A percentile compares a stretch with the other conserved stretches of the same genome.
Evolutionary conservation across 441 rosid genomes (phyloP).

Genomic region (Bocquillonia castaneifolia): DNA sequence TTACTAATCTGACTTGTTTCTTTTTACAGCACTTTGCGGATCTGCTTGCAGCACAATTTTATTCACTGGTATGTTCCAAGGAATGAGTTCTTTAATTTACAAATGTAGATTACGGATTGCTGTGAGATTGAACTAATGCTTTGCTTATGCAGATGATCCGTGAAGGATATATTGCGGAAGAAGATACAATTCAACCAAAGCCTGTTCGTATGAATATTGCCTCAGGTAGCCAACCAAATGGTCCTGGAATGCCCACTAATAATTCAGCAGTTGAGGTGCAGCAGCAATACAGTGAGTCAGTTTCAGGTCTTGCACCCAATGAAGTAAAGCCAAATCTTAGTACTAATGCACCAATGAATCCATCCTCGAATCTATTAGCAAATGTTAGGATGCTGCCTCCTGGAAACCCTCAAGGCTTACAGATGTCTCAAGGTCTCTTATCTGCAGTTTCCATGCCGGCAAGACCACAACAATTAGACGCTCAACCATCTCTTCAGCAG

Average conservation of each 20-base stretch:
- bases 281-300: conserved; percentile 60
- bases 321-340: conserved; percentile 57
- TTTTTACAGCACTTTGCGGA: conserved; percentile 77
- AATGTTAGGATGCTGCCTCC: conserved; percentile 70
- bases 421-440: conserved; percentile 67
- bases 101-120: conserved; percentile 14
- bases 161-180: conserved; percentile 60
- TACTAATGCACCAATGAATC: conserved; percentile 42
- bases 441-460: conserved; percentile 63
- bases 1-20: conserved; percentile 26
- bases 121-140: conserved; percentile 22
- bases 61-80: conserved; percentile 58
- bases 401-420: conserved; percentile 66
- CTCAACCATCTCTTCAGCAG: conserved; percentile 45
- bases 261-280: conserved; percentile 53
- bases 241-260: conserved; percentile 43
- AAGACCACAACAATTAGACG: conserved; percentile 60
- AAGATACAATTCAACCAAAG: conserved; percentile 51
- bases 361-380: conserved; percentile 47
- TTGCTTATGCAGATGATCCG: conserved; percentile 60
- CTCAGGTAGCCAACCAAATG: conserved; percentile 47
- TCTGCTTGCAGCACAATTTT: conserved; percentile 72
- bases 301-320: conserved; percentile 44
- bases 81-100: not conserved
- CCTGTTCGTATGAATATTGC: conserved; percentile 45